These are phyloP conservation scores for Pichiaceae sp. DNA, from an alignment of 1,139 yeast genomes.

Conservation along the genomic window DNA sequence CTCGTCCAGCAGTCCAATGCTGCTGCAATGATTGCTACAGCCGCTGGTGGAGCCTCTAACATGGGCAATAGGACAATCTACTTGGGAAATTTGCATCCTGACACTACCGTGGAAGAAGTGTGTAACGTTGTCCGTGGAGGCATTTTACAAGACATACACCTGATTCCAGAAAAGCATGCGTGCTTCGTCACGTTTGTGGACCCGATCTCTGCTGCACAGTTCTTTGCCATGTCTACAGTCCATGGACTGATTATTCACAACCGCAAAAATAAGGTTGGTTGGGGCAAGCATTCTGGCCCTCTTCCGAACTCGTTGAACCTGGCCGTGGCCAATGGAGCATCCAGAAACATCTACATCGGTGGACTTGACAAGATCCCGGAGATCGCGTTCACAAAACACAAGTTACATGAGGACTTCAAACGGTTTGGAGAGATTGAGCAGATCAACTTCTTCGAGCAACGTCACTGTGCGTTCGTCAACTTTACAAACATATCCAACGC, in stretches of 20 bases:
- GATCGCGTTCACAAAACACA: constrained; percentile 35
- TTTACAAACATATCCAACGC: constrained; percentile 72
- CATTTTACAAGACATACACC: constrained; percentile 59
- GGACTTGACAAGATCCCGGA: constrained; percentile 30
- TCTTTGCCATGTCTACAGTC: constrained; percentile 69
- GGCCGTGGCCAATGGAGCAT: constrained; percentile 78
- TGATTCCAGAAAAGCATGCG: constrained; percentile 72
- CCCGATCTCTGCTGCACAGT: constrained; percentile 76
- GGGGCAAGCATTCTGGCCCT: constrained; percentile 82
- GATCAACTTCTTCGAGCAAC: constrained; percentile 64
- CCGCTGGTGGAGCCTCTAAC: constrained; percentile 65
- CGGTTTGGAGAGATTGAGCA: constrained; percentile 78
- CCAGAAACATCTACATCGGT: constrained; percentile 75
- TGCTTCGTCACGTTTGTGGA: constrained; percentile 75
- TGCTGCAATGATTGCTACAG: constrained; percentile 66
- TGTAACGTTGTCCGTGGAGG: constrained; percentile 85
- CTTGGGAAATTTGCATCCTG: constrained; percentile 68
- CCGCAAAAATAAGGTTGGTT: constrained; percentile 67
- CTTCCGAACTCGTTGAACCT: constrained; percentile 64
- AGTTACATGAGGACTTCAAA: constrained; percentile 56
- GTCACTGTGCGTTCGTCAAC: constrained; percentile 75
- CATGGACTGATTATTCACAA: constrained; percentile 73
- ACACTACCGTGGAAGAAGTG: constrained; percentile 71
- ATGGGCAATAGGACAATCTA: constrained; percentile 74
- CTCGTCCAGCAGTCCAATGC: constrained; percentile 62